Percentiles rank a stretch among this genome's conserved stretches.
Evolutionary conservation across 2,329 filamentous ascomycete species (phyloP).

Genomic region (Cryoendolithus antarcticus): DNA sequence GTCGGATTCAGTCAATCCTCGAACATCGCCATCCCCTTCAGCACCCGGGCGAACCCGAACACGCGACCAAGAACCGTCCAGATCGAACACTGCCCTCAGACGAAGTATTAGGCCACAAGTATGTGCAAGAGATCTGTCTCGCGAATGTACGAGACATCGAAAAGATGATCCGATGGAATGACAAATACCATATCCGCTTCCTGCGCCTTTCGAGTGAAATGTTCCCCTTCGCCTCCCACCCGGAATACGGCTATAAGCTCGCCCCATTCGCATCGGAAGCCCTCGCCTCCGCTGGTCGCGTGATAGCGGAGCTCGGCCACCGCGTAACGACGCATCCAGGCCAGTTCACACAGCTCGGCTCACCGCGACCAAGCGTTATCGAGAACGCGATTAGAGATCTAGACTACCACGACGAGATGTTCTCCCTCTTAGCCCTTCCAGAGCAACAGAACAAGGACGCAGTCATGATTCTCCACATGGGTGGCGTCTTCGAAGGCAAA

Average conservation of each 20-base stretch:
- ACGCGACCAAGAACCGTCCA: slow-evolving; percentile 74
- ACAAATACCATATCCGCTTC: slow-evolving; percentile 83
- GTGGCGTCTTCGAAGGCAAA: slow-evolving; percentile 82
- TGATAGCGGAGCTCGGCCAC: slow-evolving; percentile 68
- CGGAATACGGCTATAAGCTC: slow-evolving; percentile 73
- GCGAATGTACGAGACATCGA: slow-evolving; percentile 71
- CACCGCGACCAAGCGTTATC: slow-evolving; percentile 66
- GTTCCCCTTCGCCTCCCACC: slow-evolving; percentile 91
- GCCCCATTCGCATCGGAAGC: slow-evolving; percentile 70
- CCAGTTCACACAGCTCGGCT: slow-evolving; percentile 84
- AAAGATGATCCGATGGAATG: slow-evolving; percentile 86
- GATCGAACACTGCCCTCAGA: slow-evolving; percentile 60
- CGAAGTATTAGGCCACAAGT: slow-evolving; percentile 53
- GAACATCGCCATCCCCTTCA: slow-evolving; percentile 74
- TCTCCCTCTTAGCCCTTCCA: slow-evolving; percentile 63
- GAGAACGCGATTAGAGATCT: slow-evolving; percentile 67
- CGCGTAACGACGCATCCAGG: slow-evolving; percentile 83
- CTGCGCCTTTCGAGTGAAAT: slow-evolving; percentile 88
- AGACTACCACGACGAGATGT: slow-evolving; percentile 77
- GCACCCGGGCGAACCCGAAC: slow-evolving; percentile 63
- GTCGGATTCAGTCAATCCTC: slow-evolving; percentile 77
- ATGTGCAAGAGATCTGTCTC: slow-evolving; percentile 64
- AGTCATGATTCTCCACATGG: slow-evolving; percentile 90
- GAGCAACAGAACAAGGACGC: slow-evolving; percentile 72
- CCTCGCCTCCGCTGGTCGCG: slow-evolving; percentile 61